Percentiles rank a stretch among this genome's conserved stretches.
These are phyloP conservation scores for Xylaria scruposa DNA, from an alignment of 495 filamentous ascomycete species.

Conservation along the genomic window DNA sequence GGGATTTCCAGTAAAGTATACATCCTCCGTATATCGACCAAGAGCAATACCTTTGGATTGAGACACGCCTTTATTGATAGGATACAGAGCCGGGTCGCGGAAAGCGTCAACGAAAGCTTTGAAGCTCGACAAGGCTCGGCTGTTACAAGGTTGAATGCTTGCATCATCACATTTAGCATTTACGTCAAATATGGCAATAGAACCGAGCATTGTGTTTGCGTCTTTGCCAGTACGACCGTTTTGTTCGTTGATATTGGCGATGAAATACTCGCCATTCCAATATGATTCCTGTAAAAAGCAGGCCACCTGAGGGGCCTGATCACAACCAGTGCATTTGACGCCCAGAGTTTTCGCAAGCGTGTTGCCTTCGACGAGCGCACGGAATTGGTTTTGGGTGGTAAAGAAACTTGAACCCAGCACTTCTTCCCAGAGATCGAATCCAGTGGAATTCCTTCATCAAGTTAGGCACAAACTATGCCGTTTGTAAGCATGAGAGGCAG, in stretches of 20 bases:
- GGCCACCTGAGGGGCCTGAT: slow-evolving; percentile 57
- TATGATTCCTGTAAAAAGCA: slow-evolving; percentile 58
- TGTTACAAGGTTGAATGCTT: slow-evolving; percentile 59
- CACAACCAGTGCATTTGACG: slow-evolving; percentile 50
- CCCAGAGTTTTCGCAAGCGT: slow-evolving; percentile 33
- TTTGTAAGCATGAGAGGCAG: slow-evolving; percentile 36
- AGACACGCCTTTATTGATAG: slow-evolving; percentile 52
- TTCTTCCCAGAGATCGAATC: slow-evolving; percentile 63
- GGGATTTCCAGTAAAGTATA: slow-evolving; percentile 56
- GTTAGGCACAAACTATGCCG: background rate
- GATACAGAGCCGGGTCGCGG: slow-evolving; percentile 50
- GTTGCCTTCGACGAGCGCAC: slow-evolving; percentile 47
- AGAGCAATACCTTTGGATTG: slow-evolving; percentile 59
- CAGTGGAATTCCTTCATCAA: slow-evolving; percentile 45
- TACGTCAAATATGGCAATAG: slow-evolving; percentile 56
- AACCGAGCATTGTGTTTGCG: slow-evolving; percentile 54
- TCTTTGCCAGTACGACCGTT: slow-evolving; percentile 54
- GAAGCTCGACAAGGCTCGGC: slow-evolving; percentile 55
- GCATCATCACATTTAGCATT: slow-evolving; percentile 55
- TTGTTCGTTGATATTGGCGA: slow-evolving; percentile 35
- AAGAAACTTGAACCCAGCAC: slow-evolving; percentile 63
- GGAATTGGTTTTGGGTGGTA: slow-evolving; percentile 25
- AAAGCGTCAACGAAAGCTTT: slow-evolving; percentile 59
- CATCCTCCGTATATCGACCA: slow-evolving; percentile 68
- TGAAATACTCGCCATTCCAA: slow-evolving; percentile 53